Evolutionary conservation across 306 rosid genomes (phyloP), one percentile per base, ranked within the genome.

Genomic region (Acmispon strigosus): DNA sequence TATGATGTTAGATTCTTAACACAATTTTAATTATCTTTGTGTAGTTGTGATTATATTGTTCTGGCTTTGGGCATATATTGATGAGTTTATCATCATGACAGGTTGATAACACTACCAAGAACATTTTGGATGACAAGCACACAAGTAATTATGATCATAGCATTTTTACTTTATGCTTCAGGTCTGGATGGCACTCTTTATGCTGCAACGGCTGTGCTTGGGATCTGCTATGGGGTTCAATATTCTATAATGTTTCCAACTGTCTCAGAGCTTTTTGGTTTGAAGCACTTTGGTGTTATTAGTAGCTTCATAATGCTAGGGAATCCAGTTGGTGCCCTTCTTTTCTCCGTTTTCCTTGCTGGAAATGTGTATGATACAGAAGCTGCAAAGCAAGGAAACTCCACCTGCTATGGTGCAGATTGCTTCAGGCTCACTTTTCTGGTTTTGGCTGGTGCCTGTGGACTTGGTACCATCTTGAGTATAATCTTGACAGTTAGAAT

Each of bases 341-440:
- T 91, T 76, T 88, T 88, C 85, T 85, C 96, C 15, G 89, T 76
- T 74, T 14, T 88, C 17, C 90, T 91, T 34, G 87, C 90, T 53
- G 89, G 88, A 44, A 74, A 56, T 58, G 60, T 91, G 22, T 91
- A 91, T 63, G 96, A 93, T 52, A 49, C 73, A 10, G 96, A 93
- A 85, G 98, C 98, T 55, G 77, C 82, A 32, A 90, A 81, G 85
- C 90, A 86, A 84, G 96, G 96, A 74, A 73, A 50, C 0, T 79
- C 89, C 66, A 81, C 90, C 20, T 88, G 92, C 80, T 29, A 87
- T 34, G 98, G 96, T 48, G 66, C 88, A 18, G 20, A 67, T 67
- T 93, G 98, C 83, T 90, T 86, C 84, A 80, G 96, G 81, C 45
- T 79, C 50, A 90, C 96, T 16, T 92, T 92, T 86, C 78, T 86